Base-by-base conservation (phyloP, 257 asterid species). In the Nicotiana tabacum region DNA sequence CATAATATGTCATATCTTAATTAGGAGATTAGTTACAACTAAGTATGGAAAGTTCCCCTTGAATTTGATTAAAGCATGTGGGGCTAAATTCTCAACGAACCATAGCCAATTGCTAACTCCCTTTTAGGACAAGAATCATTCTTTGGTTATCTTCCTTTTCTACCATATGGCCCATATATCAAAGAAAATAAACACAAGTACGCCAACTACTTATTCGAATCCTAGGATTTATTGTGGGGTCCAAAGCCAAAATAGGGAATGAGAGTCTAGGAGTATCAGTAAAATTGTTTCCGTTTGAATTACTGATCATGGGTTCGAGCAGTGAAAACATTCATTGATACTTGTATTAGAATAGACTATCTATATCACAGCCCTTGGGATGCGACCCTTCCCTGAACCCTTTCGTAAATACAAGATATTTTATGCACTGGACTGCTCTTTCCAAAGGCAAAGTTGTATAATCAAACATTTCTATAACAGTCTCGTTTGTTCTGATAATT, bases 201-300 rank as follows among this genome's bases (percentile, higher is more conserved):
- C 61, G 76, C 66, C 65, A 82, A 88, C 83, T 64, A 87, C 78
- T 78, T 58, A 62, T 60, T 85, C 83, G 81, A 68, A 78, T 67
- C 58, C 68, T 69, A 6, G n/a, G 65, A 66, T 82, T 18, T 66
- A 4, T 16, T 66, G 51, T 70, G 60, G 32, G 62, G 84, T 81
- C 58, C 57, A 68, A 68, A 30, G 1, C 21, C 4, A 66, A 15
- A 29, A 8, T 65, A 0, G 3, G 0, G 48, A 43, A 0, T 0
- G 48, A 8, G 11, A 43, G 0, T 2, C 0, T 43, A 7, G 2
- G 0, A 43, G 0, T 0, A 43, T 7, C 48, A 0, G 2, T 43
- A 43, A 43, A 43, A 2, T 43, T 43, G 0, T 43, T 7, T 43
- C 0, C 0, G 10, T 7, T 2, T 1, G 1, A 37, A 1, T 0